Percentiles rank a stretch among this genome's conserved stretches.
These are phyloP conservation scores for Mycena haematopus DNA, from an alignment of 768 basidiomycete species.

Conservation along the genomic window DNA sequence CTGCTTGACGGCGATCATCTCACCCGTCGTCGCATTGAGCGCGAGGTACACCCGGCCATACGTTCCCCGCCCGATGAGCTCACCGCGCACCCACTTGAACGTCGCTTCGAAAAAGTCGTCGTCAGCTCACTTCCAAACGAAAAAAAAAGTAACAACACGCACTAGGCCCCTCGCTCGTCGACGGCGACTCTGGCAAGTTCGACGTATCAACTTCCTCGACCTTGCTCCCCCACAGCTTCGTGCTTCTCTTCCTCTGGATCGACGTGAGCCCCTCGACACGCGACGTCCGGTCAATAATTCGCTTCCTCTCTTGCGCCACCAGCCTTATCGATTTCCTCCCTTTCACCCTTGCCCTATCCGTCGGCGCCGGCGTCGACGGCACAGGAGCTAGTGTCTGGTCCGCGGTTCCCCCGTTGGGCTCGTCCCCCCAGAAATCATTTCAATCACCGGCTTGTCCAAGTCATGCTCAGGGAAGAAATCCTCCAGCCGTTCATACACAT, in stretches of 20 bases:
- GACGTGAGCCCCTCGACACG: slow-evolving; percentile 45
- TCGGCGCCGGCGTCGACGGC: slow-evolving; percentile 43
- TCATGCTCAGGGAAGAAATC: slow-evolving; percentile 95
- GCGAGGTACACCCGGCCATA: too few species aligned
- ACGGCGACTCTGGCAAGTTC: slow-evolving; percentile 67
- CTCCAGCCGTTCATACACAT: slow-evolving; percentile 90
- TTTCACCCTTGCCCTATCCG: too few species aligned
- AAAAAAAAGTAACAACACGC: slow-evolving; percentile 40
- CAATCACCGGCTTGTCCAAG: too few species aligned
- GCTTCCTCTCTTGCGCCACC: slow-evolving; percentile 89
- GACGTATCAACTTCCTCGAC: slow-evolving; percentile 91
- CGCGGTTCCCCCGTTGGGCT: slow-evolving; percentile 62
- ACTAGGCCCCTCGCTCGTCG: slow-evolving; percentile 65
- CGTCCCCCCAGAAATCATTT: slow-evolving; percentile 79
- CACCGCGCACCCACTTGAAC: too few species aligned
- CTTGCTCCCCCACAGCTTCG: slow-evolving; percentile 94
- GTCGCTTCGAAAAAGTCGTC: slow-evolving; percentile 54
- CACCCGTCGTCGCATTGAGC: too few species aligned
- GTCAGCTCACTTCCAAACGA: slow-evolving; percentile 1
- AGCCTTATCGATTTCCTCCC: slow-evolving; percentile 92
- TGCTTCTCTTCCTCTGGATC: slow-evolving; percentile 80
- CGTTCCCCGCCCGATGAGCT: too few species aligned
- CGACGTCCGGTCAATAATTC: slow-evolving; percentile 72
- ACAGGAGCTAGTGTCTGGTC: slow-evolving; percentile 55
- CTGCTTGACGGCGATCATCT: too few species aligned